phyloP scores from a whole-genome alignment of 2,329 filamentous ascomycete genomes.

The Alternaria triticina region DNA sequence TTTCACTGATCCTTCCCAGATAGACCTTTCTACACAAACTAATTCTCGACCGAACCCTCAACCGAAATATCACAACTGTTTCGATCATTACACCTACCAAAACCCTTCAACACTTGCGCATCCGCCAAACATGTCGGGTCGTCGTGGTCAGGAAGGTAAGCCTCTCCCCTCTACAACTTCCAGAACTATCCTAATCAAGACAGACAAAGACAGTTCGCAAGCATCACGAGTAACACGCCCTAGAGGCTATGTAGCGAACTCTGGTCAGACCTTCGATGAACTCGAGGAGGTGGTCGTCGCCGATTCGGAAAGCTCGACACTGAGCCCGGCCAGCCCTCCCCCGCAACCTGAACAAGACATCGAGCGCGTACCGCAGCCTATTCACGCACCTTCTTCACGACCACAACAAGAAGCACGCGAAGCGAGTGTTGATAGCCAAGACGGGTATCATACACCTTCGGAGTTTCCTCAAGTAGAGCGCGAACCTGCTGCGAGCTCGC shows the following conservation, averaged over 20 bases:
- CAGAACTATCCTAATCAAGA: not conserved
- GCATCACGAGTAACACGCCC: not conserved
- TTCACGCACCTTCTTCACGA: not conserved
- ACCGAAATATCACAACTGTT: too few species aligned
- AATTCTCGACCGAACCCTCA: too few species aligned
- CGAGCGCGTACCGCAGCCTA: not conserved
- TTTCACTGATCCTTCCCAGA: too few species aligned
- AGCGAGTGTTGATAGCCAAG: not conserved
- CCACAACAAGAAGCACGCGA: not conserved
- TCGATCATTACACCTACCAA: too few species aligned
- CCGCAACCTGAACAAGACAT: not conserved
- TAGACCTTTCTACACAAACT: too few species aligned
- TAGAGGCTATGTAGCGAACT: too few species aligned
- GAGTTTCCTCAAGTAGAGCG: not conserved
- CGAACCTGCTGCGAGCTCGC: not conserved
- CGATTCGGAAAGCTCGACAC: not conserved
- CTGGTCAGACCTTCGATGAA: not conserved
- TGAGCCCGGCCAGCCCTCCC: not conserved
- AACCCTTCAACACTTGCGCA: too few species aligned
- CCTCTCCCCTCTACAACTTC: too few species aligned
- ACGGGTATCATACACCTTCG: not conserved
- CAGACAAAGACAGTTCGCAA: not conserved
- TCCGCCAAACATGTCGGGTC: not conserved
- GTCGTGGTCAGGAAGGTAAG: not conserved
- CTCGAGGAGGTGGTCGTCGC: not conserved